phyloP scores from a whole-genome alignment of 2,329 filamentous ascomycete species.

The Fusarium phyllophilum region DNA sequence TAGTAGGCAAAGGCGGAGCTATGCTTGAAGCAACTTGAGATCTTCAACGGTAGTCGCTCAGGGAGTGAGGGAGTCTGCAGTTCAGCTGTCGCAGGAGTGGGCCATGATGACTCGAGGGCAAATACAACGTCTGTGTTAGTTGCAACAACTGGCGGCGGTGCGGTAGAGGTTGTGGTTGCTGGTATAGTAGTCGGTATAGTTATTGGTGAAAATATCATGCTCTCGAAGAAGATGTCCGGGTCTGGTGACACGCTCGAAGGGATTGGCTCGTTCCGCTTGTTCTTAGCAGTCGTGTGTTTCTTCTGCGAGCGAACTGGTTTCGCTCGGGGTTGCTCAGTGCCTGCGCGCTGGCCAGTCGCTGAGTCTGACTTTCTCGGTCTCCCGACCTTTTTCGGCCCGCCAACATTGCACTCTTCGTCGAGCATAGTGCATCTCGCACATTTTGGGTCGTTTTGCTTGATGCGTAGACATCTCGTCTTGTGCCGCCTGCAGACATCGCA shows the following conservation, averaged over 20 bases:
- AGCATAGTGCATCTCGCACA: background rate
- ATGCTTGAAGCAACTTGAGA: background rate
- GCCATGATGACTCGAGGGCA: background rate
- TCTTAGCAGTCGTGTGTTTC: accelerated
- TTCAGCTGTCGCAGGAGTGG: accelerated
- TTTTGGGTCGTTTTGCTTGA: background rate
- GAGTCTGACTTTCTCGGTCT: background rate
- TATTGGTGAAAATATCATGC: background rate
- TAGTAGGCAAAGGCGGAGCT: background rate
- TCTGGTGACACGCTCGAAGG: background rate
- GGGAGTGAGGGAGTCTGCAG: background rate
- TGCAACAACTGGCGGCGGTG: background rate
- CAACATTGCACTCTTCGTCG: background rate
- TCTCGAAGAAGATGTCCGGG: background rate
- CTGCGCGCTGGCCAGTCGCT: background rate
- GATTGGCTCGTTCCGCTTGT: accelerated
- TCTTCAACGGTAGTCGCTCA: background rate
- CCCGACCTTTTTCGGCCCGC: background rate
- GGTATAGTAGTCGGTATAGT: background rate
- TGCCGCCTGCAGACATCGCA: background rate
- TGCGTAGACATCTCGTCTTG: background rate
- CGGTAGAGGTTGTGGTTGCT: background rate
- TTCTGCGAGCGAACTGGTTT: background rate
- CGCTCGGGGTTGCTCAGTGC: background rate
- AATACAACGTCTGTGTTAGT: background rate